These are phyloP conservation scores for Helicocarpus griseus DNA, from an alignment of 2,329 filamentous ascomycete genomes.

Conservation along the genomic window DNA sequence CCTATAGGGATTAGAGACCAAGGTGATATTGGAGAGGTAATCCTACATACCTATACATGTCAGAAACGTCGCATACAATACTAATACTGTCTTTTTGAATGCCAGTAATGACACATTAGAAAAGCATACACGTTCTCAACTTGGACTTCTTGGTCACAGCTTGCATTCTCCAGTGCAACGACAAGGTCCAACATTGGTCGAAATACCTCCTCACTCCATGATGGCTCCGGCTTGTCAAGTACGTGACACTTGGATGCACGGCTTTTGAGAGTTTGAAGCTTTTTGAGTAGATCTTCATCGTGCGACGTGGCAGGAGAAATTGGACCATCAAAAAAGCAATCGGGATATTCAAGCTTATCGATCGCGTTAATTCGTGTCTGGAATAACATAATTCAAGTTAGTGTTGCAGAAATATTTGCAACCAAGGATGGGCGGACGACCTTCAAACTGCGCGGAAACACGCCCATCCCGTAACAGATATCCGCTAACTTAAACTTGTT, in stretches of 20 bases:
- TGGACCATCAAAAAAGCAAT: background rate
- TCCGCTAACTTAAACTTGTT: background rate
- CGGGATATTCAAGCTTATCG: background rate
- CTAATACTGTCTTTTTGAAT: background rate
- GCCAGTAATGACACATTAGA: too few species aligned
- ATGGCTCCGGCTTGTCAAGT: conserved; percentile 1
- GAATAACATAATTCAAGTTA: background rate
- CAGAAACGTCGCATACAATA: too few species aligned
- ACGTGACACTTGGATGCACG: background rate
- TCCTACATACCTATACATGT: background rate
- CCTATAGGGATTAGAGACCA: background rate
- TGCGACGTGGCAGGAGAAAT: background rate
- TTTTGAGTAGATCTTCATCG: background rate
- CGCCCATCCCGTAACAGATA: background rate
- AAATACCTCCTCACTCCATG: background rate
- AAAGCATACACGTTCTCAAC: conserved; percentile 1
- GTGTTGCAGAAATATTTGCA: background rate
- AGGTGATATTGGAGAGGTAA: background rate
- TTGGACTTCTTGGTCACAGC: background rate
- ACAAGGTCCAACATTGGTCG: background rate
- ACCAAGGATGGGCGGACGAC: background rate
- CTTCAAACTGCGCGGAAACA: background rate
- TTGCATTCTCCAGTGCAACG: background rate
- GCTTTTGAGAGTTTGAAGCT: background rate
- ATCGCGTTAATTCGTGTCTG: background rate